Conservation (phyloP, 164 flowering plant genomes). For the Magnolia officinalis region DNA sequence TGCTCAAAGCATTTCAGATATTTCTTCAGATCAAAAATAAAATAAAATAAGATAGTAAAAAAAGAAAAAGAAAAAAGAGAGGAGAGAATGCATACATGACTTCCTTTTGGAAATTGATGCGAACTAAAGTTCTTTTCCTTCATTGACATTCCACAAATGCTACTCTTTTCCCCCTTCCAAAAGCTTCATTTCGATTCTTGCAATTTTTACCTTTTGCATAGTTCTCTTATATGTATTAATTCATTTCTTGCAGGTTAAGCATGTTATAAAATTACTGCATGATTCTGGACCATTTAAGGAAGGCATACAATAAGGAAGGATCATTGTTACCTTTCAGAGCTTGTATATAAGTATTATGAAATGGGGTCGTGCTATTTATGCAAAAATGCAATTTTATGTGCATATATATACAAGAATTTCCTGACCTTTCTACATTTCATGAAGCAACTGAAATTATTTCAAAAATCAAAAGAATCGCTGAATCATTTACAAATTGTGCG, state of each 20-base stretch:
- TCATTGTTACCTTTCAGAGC: neutral
- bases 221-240: neutral
- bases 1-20: neutral
- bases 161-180: neutral
- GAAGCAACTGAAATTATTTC: neutral
- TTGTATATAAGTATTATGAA: neutral
- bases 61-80: no score
- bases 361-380: neutral
- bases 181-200: neutral
- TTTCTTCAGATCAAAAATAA: neutral
- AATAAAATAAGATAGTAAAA: no score
- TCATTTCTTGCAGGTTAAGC: conserved; percentile 49
- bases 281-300: conserved; percentile 94
- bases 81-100: no score
- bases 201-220: neutral
- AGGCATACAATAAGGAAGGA: conserved; percentile 20
- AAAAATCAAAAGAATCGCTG: no score
- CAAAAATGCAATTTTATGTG: neutral
- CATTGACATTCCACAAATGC: no score
- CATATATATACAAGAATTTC: neutral
- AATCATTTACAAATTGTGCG: no score
- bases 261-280: conserved; percentile 57
- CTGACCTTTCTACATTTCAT: neutral
- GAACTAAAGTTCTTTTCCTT: no score
- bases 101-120: no score